Evolutionary conservation across 352 stramenopile genomes (phyloP), one percentile per base, ranked within the genome.

Genomic region (Phytophthora multivora): DNA sequence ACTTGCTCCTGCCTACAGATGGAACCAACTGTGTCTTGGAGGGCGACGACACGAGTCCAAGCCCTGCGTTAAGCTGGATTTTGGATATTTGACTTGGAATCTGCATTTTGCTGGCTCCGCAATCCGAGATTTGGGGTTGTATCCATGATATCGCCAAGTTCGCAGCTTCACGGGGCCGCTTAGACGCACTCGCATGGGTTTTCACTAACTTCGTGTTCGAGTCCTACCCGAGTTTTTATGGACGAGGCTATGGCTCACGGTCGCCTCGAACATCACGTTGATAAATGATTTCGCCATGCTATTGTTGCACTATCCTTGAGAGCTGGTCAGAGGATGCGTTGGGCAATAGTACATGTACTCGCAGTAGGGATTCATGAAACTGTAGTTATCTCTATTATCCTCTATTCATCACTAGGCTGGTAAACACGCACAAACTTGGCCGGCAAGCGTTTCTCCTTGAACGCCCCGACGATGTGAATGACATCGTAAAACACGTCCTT

Each of bases 371-470:
- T n/a, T 39, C 33, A 6, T 39, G 5, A 39, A 39, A 39, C 33
- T 45, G 1, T 43, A 26, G 16, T 42, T n/a, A 35, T 55, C 51
- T 67, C 23, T 63, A 67, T 55, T 58, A 56, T 53, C 5, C 40
- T 63, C 61, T 69, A 73, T 65, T 60, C 59, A 28, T 38, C 21
- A 51, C 16, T 60, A 18, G 57, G 51, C 23, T 51, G 33, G 48
- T 86, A 88, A 5, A 50, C 62, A 5, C 70, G 76, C 21, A 92
- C 59, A 65, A 80, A 90, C 42, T 74, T 69, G 2, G 78, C 77
- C 45, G 86, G 69, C 10, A 91, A 67, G 12, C 51, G 69, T 59
- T 89, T 90, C 56, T 93, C 84, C 45, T 80, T 85, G 7, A 59
- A 63, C 25, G 55, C 73, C 21, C 67, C 69, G 5, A 93, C 59